Evolutionary conservation across 2,329 filamentous ascomycete species (phyloP), one percentile per base, ranked within the genome.

Genomic region (Aspergillus thermomutatus): DNA sequence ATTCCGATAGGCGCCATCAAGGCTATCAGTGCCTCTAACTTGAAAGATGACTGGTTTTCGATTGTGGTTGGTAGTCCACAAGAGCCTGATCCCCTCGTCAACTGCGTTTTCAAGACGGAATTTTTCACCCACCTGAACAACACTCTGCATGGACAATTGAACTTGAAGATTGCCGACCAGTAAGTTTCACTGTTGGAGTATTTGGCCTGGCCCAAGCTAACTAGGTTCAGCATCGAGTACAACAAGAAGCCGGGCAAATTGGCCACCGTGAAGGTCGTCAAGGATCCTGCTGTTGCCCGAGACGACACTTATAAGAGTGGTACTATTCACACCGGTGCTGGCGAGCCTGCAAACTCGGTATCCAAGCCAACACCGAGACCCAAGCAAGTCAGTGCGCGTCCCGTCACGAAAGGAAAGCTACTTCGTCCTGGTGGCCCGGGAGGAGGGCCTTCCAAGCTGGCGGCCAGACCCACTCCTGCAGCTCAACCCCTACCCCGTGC

Each of bases 161-260:
- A 87, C 70, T 77, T 99, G 49, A 91, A 90, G 75, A 88, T 97
- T 60, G 85, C 80, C n/a, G 88, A 94, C 27, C 83, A 82, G 57
- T 82, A 71, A 76, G 79, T 25, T 6, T 8, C 11, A 7, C 7
- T 6, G 19, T 23, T 25, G n/a, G 26, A 23, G n/a, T 21, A 14
- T n/a, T 10, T 45, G 3, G 9, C 8, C 8, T 10, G 45, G 5
- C 37, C 19, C 7, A 11, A 1, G 54, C 62, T 65, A 55, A 68
- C 45, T 21, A 47, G 23, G 11, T 26, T 37, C 54, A 82, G 78
- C 4, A 92, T 99, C 65, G 91, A 96, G 72, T 99, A 96, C 75
- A 92, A 93, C 70, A 99, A 97, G 83, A 99, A 99, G 77, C 94
- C 94, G 1, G 91, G 91, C 54, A 99, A 99, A 79, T 83, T 91